These are phyloP conservation scores for Saccharomycopsis babjevae DNA, from an alignment of 805 yeast genomes.

Conservation along the genomic window DNA sequence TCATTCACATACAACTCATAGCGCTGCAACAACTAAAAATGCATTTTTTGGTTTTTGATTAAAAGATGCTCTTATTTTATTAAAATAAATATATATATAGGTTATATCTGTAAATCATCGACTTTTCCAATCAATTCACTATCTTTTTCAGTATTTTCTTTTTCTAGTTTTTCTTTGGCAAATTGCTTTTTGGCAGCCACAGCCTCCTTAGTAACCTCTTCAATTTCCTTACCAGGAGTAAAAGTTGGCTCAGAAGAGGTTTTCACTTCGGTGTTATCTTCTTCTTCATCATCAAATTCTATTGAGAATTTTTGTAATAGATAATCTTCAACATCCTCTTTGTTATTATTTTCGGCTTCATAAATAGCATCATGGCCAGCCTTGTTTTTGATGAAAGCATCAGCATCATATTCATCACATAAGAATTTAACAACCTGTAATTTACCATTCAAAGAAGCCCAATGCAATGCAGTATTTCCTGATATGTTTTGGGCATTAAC, in stretches of 20 bases:
- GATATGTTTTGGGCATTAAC: conserved; percentile 54
- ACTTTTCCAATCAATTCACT: conserved; percentile 21
- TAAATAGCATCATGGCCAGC: conserved; percentile 75
- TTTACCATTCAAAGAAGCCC: conserved; percentile 92
- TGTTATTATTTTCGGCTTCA: conserved; percentile 77
- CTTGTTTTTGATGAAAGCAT: conserved; percentile 67
- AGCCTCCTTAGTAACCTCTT: conserved; percentile 38
- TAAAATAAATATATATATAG: background rate
- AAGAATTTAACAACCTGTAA: conserved; percentile 56
- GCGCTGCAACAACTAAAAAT: too few relatives aligned
- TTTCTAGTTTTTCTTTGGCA: conserved; percentile 17
- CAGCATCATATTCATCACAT: conserved; percentile 68
- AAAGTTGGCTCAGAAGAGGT: conserved; percentile 24
- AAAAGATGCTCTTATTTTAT: too few relatives aligned
- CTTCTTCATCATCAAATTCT: conserved; percentile 49
- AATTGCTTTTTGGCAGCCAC: conserved; percentile 29
- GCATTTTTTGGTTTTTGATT: too few relatives aligned
- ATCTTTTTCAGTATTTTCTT: conserved; percentile 1
- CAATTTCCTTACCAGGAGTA: conserved; percentile 42
- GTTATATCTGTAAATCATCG: conserved; percentile 23
- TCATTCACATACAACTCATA: too few relatives aligned
- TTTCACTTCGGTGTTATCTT: conserved; percentile 32
- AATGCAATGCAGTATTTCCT: conserved; percentile 92
- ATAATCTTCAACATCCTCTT: conserved; percentile 69
- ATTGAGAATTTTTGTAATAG: conserved; percentile 64